Conservation (phyloP, 2,329 filamentous ascomycete genomes). For the Ambrosiella cleistominuta region DNA sequence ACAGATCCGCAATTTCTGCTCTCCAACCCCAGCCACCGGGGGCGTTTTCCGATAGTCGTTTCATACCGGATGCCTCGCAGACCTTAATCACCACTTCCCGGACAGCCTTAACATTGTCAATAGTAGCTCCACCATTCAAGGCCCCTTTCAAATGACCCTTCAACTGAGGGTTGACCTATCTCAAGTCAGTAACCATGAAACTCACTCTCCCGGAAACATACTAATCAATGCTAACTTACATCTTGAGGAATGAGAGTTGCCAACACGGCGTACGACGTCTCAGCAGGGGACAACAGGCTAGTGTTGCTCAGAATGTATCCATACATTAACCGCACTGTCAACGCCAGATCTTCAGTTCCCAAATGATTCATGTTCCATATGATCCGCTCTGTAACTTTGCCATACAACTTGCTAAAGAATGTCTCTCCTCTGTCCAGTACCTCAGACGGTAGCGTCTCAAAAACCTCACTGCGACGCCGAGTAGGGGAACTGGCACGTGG, state of each 20-base stretch:
- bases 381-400: constrained; percentile 29
- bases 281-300: constrained; percentile 25
- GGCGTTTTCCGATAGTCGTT: constrained; percentile 19
- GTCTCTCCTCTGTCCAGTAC: constrained; percentile 26
- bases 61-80: constrained; percentile 31
- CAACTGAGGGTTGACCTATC: constrained; percentile 32
- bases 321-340: constrained; percentile 31
- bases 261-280: constrained; percentile 34
- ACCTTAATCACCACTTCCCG: constrained; percentile 28
- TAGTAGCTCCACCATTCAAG: constrained; percentile 30
- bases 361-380: constrained; percentile 31
- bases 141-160: constrained; percentile 35
- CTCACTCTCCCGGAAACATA: neutral
- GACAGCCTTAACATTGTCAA: constrained; percentile 31
- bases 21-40: constrained; percentile 29
- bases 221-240: constrained; percentile 19
- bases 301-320: constrained; percentile 31
- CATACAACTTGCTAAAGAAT: constrained; percentile 33
- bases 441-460: constrained; percentile 19
- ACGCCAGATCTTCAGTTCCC: constrained; percentile 32
- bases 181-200: neutral
- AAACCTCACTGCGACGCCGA: constrained; percentile 23
- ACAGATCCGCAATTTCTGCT: constrained; percentile 26
- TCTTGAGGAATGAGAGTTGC: constrained; percentile 34
- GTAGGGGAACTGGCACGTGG: constrained; percentile 22